Evolutionary conservation across 768 basidiomycete genomes (phyloP).

Genomic region (Hygrocybe punicea): DNA sequence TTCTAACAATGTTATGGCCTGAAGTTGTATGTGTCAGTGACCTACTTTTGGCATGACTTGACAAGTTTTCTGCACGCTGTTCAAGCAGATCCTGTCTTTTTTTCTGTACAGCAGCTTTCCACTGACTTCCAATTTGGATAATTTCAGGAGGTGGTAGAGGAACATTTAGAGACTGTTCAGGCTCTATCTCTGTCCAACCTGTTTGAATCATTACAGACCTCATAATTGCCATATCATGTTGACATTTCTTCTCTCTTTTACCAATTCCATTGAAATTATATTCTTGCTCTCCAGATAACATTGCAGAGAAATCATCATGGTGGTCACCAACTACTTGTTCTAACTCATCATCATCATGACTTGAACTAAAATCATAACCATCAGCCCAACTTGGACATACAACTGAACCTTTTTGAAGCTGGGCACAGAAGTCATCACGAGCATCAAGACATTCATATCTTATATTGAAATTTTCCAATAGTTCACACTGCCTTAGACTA

Average conservation of each 20-base stretch:
- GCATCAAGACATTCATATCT: conserved; percentile 38
- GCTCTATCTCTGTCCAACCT: not conserved
- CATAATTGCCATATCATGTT: conserved; percentile 2
- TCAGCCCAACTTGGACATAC: no score
- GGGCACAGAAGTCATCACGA: not conserved
- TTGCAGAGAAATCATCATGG: not conserved
- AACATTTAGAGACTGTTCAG: no score
- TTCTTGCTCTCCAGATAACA: not conserved
- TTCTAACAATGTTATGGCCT: conserved; percentile 12
- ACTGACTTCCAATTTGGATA: conserved; percentile 5
- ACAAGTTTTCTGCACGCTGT: not conserved
- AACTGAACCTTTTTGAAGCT: not conserved
- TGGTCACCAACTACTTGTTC: no score
- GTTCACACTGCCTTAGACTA: conserved; percentile 4
- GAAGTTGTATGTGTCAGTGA: not conserved
- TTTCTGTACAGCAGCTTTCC: conserved; percentile 8
- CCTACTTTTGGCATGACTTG: not conserved
- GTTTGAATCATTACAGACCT: not conserved
- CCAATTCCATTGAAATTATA: not conserved
- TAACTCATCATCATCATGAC: no score
- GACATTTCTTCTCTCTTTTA: not conserved
- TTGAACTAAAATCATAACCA: no score
- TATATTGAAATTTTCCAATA: conserved; percentile 33
- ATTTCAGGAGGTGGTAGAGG: not conserved
- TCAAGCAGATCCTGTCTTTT: conserved; percentile 8